Base-by-base conservation (phyloP, 345 rosid species). In the Gossypium longicalyx region DNA sequence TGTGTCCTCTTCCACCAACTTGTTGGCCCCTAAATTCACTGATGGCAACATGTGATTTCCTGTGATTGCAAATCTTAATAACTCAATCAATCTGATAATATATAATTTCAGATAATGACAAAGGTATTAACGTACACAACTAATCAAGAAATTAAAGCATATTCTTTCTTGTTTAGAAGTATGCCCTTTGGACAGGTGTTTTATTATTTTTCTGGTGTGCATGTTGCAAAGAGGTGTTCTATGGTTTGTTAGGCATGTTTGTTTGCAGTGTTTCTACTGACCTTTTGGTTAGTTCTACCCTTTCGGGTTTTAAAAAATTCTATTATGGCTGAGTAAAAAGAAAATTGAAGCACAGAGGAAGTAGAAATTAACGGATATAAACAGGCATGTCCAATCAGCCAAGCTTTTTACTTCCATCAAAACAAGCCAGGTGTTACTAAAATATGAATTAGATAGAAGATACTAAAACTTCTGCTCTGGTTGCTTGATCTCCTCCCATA, bases 1-100 rank as follows among this genome's bases (percentile, higher is more conserved):
- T 75, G 29, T 38, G 44, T 79, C 76, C 80, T 71, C 69, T 82
- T 19, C 61, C 82, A 63, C 71, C 72, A 57, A 41, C 57, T 57
- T 77, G 72, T 78, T 84, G 86, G 77, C 87, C 93, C 76, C 83
- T 89, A 73, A 94, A 92, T 83, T 84, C 87, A 79, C 89, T 86
- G 80, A 92, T 93, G 74, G 98, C 93, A 70, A 85, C 78, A 73
- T 88, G 94, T 43, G 98, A 79, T 83, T 94, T 92, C 88, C 98
- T 92, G 90, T 77, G 74, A 62, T 63, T 23, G 27, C 73, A 81
- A n/a, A 82, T 23, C 47, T 58, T 74, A 82, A 72, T 20, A 71
- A 48, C 17, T 58, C 23, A 9, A 51, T 25, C 72, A 49, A 16
- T 68, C 58, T 16, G 59, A 69, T 12, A 10, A 2, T 22, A 12